Evolutionary conservation across 2,329 filamentous ascomycete genomes (phyloP), one percentile per base, ranked within the genome.

Genomic region (Mycogone perniciosa): DNA sequence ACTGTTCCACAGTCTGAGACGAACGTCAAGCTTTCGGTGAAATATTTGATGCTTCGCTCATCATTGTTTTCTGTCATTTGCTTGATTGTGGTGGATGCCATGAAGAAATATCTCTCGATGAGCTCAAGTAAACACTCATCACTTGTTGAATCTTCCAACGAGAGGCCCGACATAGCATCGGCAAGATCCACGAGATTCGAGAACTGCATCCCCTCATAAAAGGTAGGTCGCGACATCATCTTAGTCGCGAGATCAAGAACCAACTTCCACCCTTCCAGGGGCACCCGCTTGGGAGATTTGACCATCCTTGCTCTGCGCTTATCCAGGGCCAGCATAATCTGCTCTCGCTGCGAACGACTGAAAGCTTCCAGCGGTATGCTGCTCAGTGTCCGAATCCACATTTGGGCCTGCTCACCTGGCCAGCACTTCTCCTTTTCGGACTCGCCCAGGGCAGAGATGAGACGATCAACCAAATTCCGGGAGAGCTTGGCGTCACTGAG

Each of bases 221-320:
- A 77, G 0, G 75, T 78, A 0, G 77, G 70, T n/a, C 70, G 68
- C 5, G 64, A 61, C 71, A 79, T 77, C 27, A 80, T 62, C 57
- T 76, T 80, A 3, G 70, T 61, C 55, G 73, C 70, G 44, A 81
- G 57, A 20, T 71, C 68, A 6, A 81, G 62, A 5, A 75, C 57
- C 7, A 66, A 52, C 45, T 65, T 68, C 65, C 69, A 72, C 7
- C 60, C 56, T 7, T 64, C 57, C 2, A 64, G 33, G 4, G 63
- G 54, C 3, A 65, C 45, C 26, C 58, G 56, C 30, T 61, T 62
- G 2, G 59, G 60, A 4, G 58, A 48, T 37, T 64, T 62, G 6
- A 53, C 31, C 58, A 59, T 60, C 45, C 52, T 59, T 20, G 48
- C 60, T 46, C 60, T 58, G 20, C 61, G 55, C 6, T 60, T 56